Evolutionary conservation across 2,329 filamentous ascomycete genomes (phyloP).

Genomic region (Cercospora sp.): DNA sequence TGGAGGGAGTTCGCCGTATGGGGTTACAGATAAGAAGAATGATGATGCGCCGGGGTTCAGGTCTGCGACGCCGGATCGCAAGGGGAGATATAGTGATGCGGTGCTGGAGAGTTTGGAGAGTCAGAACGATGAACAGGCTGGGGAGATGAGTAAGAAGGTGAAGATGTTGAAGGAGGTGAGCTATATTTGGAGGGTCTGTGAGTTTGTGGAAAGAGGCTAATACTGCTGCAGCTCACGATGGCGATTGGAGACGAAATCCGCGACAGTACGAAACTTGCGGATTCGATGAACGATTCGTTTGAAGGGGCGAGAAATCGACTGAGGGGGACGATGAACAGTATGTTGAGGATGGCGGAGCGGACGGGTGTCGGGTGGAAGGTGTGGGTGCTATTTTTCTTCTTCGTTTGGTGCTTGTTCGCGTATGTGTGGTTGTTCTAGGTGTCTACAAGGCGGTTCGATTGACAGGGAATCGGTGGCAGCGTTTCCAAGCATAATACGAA

Average conservation of each 20-base stretch:
- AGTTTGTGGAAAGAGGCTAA: not conserved
- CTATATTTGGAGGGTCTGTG: not conserved
- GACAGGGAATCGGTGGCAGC: not conserved
- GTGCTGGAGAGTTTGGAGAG: conserved; percentile 91
- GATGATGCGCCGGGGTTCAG: conserved; percentile 37
- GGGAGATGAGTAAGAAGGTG: conserved; percentile 89
- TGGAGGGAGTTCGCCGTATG: conserved; percentile 25
- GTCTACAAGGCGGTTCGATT: not conserved
- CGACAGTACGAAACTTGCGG: conserved; percentile 80
- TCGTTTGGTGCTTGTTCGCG: conserved; percentile 77
- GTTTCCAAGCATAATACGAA: not conserved
- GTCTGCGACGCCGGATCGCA: conserved; percentile 52
- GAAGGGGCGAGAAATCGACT: conserved; percentile 79
- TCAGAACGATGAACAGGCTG: conserved; percentile 88
- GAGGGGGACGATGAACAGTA: conserved; percentile 91
- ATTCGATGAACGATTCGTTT: conserved; percentile 95
- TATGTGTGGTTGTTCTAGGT: conserved; percentile 80
- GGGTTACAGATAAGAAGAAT: conserved; percentile 11
- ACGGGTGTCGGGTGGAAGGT: conserved; percentile 96
- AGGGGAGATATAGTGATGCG: conserved; percentile 88
- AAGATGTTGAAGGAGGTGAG: conserved; percentile 83
- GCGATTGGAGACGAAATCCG: conserved; percentile 96
- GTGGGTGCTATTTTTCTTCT: conserved; percentile 86
- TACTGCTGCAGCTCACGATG: conserved; percentile 66
- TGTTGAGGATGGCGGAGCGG: conserved; percentile 91